These are phyloP conservation scores for Erodium trifolium DNA, from an alignment of 441 rosid species.

Conservation along the genomic window DNA sequence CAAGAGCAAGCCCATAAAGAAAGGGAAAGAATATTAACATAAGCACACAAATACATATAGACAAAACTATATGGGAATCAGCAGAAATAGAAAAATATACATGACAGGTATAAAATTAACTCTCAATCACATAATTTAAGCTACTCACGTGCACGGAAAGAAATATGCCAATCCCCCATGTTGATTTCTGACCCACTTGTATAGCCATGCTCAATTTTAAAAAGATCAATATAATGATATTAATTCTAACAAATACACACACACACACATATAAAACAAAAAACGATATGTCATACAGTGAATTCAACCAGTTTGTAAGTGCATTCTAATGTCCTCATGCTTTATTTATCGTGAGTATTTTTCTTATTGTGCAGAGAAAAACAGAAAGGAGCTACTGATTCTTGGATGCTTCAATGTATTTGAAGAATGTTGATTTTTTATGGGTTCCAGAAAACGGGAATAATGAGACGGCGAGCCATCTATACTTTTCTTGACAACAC, in stretches of 20 bases:
- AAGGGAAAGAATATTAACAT: background rate
- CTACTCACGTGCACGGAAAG: too few relatives aligned
- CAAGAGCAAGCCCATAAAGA: conserved; percentile 21
- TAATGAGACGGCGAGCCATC: background rate
- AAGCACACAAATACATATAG: background rate
- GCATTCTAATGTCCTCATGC: background rate
- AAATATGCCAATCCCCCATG: background rate
- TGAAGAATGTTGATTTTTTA: conserved; percentile 7
- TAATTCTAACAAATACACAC: background rate
- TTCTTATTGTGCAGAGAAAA: background rate
- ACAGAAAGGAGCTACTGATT: background rate
- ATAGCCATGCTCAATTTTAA: background rate
- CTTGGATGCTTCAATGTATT: background rate
- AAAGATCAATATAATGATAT: background rate
- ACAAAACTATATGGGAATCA: background rate
- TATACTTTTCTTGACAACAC: background rate
- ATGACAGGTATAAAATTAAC: background rate
- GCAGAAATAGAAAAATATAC: background rate
- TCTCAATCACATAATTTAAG: background rate
- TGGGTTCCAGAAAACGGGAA: background rate
- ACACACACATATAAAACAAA: background rate
- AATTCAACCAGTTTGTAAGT: background rate
- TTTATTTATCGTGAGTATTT: background rate
- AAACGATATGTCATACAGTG: background rate
- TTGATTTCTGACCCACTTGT: background rate